Conservation (phyloP, 192 early-diverging fungal species). For the Gonapodya sp. region DNA sequence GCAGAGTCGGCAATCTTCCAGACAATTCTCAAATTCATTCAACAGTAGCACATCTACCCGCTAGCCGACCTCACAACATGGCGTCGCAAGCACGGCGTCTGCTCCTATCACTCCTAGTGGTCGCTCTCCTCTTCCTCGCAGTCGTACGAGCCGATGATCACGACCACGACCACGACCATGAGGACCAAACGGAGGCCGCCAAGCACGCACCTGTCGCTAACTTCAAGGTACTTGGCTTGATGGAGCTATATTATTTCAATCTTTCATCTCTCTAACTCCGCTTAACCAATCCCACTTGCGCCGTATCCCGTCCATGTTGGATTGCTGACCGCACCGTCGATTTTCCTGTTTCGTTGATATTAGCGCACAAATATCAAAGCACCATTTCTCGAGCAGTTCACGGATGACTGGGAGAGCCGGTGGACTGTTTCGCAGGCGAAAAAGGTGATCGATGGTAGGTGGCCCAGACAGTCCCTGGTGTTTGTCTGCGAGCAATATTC, state of each 20-base stretch:
- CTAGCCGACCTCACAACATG: too few relatives aligned
- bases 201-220: not conserved
- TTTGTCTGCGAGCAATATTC: not conserved
- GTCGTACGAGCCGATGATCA: not conserved
- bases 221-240: not conserved
- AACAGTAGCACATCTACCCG: too few relatives aligned
- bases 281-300: not conserved
- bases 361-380: conserved; percentile 51
- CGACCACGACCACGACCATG: not conserved
- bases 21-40: too few relatives aligned
- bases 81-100: not conserved
- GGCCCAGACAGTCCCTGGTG: not conserved
- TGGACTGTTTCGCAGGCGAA: conserved; percentile 63
- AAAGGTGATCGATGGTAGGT: conserved; percentile 51
- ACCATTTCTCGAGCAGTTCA: conserved; percentile 68
- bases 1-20: too few relatives aligned
- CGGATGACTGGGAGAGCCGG: conserved; percentile 38
- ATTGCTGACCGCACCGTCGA: not conserved
- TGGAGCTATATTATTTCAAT: not conserved
- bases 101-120: not conserved
- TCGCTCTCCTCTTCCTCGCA: not conserved
- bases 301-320: not conserved
- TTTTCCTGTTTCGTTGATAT: not conserved
- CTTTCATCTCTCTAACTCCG: not conserved
- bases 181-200: not conserved